A percentile compares a stretch with the other conserved stretches of the same genome.
Conservation (phyloP, 441 rosid species). For the Corymbia calophylla region DNA sequence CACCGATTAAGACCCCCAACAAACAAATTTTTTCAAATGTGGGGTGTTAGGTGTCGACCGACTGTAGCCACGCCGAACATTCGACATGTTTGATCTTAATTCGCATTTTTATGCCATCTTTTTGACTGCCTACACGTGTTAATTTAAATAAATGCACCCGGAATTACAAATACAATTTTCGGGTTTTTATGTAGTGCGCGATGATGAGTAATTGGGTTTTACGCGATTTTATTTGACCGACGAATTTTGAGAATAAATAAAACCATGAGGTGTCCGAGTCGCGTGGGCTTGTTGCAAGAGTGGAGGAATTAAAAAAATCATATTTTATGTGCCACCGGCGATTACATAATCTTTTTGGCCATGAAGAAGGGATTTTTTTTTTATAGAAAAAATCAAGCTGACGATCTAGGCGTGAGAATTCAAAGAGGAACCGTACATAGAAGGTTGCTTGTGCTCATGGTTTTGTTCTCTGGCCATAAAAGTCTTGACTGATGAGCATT, state of each 20-base stretch:
- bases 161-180: background rate
- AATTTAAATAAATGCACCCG: background rate
- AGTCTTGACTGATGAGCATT: background rate
- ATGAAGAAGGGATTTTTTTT: background rate
- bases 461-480: background rate
- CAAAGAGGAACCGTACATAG: background rate
- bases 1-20: background rate
- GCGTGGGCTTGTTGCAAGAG: background rate
- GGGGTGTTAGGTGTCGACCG: background rate
- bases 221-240: background rate
- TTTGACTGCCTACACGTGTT: background rate
- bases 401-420: background rate
- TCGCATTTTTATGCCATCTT: background rate
- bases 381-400: background rate
- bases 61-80: background rate
- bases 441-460: background rate
- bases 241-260: background rate
- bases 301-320: background rate
- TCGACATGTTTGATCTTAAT: background rate
- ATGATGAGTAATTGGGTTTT: background rate
- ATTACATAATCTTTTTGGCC: background rate
- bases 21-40: background rate
- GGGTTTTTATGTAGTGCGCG: background rate
- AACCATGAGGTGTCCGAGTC: background rate
- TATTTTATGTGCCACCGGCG: background rate